Evolutionary conservation across 2,329 filamentous ascomycete genomes (phyloP).

Genomic region (Dendryphion nanum): DNA sequence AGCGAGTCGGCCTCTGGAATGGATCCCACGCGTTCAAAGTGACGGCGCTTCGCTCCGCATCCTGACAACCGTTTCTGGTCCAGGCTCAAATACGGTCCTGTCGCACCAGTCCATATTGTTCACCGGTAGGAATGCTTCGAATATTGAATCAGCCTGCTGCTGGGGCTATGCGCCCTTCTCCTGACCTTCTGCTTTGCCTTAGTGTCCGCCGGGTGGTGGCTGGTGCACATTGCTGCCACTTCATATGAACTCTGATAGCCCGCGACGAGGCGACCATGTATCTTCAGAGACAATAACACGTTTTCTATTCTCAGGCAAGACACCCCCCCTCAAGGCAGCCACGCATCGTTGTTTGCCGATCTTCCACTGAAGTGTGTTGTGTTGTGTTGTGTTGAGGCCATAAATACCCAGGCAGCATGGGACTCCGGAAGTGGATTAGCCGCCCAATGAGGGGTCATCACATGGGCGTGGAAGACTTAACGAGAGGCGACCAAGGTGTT

Average conservation of each 20-base stretch:
- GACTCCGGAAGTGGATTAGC: constrained; percentile 30
- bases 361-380: too few species aligned
- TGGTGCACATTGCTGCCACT: not conserved
- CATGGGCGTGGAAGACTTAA: constrained; percentile 31
- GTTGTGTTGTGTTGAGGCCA: too few species aligned
- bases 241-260: not conserved
- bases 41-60: too few species aligned
- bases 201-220: constrained; percentile 1
- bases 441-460: constrained; percentile 29
- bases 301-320: not conserved
- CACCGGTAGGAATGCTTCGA: constrained; percentile 6
- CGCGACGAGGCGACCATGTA: not conserved
- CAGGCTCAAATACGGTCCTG: constrained; percentile 2
- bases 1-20: too few species aligned
- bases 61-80: too few species aligned
- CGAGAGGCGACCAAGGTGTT: constrained; percentile 29
- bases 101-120: constrained; percentile 8
- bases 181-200: constrained; percentile 2
- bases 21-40: too few species aligned
- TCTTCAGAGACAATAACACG: not conserved
- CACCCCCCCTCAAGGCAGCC: too few species aligned
- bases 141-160: not conserved
- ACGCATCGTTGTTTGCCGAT: too few species aligned
- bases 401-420: constrained; percentile 11
- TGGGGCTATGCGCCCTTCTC: not conserved